A percentile compares a stretch with the other conserved stretches of the same genome.
phyloP scores from a whole-genome alignment of 768 basidiomycete genomes.

The Coprinopsis strossmayeri region DNA sequence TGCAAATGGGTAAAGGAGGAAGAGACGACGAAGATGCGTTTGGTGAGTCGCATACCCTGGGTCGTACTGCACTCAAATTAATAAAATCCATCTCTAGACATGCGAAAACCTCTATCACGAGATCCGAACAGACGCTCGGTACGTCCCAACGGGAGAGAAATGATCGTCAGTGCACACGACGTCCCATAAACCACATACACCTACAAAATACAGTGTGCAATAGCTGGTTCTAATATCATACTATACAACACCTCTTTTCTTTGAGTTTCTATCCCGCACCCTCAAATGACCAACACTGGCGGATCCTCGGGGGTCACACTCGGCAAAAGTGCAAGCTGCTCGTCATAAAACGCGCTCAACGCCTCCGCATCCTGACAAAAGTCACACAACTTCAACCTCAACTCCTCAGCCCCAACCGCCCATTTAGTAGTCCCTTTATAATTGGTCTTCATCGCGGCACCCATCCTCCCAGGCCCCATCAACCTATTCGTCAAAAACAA shows the following conservation, averaged over 20 bases:
- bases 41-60: slow-evolving; percentile 44
- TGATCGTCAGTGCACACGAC: slow-evolving; percentile 58
- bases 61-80: not conserved
- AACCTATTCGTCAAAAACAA: slow-evolving; percentile 86
- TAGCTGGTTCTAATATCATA: too few species aligned
- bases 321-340: slow-evolving; percentile 50
- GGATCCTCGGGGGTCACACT: slow-evolving; percentile 45
- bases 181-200: slow-evolving; percentile 32
- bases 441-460: slow-evolving; percentile 43
- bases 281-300: slow-evolving; percentile 42
- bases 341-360: slow-evolving; percentile 67
- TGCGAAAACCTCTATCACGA: slow-evolving; percentile 70
- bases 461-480: slow-evolving; percentile 65
- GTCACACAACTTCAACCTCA: slow-evolving; percentile 51
- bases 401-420: slow-evolving; percentile 51
- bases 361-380: slow-evolving; percentile 57
- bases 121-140: slow-evolving; percentile 60
- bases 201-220: not conserved
- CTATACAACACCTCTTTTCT: too few species aligned
- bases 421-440: slow-evolving; percentile 43
- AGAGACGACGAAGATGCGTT: slow-evolving; percentile 87
- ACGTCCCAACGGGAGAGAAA: slow-evolving; percentile 64
- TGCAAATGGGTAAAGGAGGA: slow-evolving; percentile 72
- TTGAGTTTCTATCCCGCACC: too few species aligned
- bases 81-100: slow-evolving; percentile 25